Evolutionary conservation across 768 basidiomycete species (phyloP).

Genomic region (Cubamyces sp.): DNA sequence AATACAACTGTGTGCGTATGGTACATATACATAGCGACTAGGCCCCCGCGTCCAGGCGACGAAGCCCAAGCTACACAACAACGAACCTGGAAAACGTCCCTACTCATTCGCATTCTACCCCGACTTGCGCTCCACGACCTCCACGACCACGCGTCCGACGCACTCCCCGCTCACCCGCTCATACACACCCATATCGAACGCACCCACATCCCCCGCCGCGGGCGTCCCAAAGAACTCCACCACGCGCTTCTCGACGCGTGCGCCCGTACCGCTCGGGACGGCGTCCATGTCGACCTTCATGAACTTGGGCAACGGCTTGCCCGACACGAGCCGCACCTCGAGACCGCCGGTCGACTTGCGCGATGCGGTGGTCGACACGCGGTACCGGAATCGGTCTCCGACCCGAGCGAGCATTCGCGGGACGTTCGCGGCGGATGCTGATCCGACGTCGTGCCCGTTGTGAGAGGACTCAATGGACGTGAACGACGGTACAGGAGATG

Average conservation of each 20-base stretch:
- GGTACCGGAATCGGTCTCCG: slow-evolving; percentile 64
- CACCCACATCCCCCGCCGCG: slow-evolving; percentile 52
- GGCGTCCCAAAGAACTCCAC: slow-evolving; percentile 65
- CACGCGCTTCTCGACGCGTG: slow-evolving; percentile 44
- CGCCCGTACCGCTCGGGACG: slow-evolving; percentile 23
- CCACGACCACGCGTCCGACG: slow-evolving; percentile 57
- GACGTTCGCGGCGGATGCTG: slow-evolving; percentile 29
- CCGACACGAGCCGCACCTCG: slow-evolving; percentile 54
- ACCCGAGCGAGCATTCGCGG: slow-evolving; percentile 54
- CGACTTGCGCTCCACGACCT: slow-evolving; percentile 47
- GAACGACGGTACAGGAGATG: slow-evolving; percentile 51
- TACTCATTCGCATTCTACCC: not conserved
- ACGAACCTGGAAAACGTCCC: not conserved
- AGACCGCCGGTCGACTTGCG: slow-evolving; percentile 35
- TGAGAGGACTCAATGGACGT: slow-evolving; percentile 67
- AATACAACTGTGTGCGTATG: too few species aligned
- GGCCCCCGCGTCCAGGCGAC: too few species aligned
- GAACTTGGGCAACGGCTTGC: slow-evolving; percentile 58
- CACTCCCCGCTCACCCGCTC: slow-evolving; percentile 52
- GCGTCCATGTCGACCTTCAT: slow-evolving; percentile 53
- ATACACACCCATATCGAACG: slow-evolving; percentile 59
- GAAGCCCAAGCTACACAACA: slow-evolving; percentile 7
- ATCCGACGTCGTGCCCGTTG: slow-evolving; percentile 41
- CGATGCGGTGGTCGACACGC: slow-evolving; percentile 42
- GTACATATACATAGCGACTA: too few species aligned